Percentiles rank a stretch among this genome's conserved stretches.
These are phyloP conservation scores for Gnetum montanum DNA, from an alignment of 75 land plant genomes.

Conservation along the genomic window DNA sequence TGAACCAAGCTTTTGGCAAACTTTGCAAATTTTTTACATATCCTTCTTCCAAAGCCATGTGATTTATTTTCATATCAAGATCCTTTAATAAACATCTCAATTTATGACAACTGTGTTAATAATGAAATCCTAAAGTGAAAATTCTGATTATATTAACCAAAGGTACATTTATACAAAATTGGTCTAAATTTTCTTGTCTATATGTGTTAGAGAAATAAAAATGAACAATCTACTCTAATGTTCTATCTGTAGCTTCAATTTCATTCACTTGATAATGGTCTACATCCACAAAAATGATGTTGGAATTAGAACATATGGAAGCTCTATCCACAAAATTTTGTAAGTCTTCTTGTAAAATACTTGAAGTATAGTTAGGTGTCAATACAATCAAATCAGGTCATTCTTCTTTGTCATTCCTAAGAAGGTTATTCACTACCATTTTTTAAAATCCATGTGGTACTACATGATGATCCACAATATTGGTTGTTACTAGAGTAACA, in stretches of 20 bases:
- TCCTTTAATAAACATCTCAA: not conserved
- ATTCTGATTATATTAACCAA: not conserved
- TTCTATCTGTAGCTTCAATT: not conserved
- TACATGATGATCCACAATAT: not conserved
- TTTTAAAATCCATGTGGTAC: not conserved
- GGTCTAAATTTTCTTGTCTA: not conserved
- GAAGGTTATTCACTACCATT: not conserved
- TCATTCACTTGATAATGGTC: not conserved
- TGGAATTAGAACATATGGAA: not conserved
- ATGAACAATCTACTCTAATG: not conserved
- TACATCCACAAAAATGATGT: not conserved
- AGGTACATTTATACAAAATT: not conserved
- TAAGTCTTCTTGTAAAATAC: not conserved
- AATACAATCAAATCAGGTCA: not conserved
- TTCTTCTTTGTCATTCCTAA: not conserved
- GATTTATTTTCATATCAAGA: not conserved
- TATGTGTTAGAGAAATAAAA: not conserved
- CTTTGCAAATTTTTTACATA: not conserved
- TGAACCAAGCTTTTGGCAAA: not conserved
- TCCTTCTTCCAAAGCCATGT: constrained; percentile 4
- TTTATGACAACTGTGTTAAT: not conserved
- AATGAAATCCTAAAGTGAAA: not conserved
- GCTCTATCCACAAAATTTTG: not conserved
- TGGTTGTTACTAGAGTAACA: not conserved
- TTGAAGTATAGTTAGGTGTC: not conserved